Conservation (phyloP, 2,329 filamentous ascomycete species). For the Pseudogymnoascus sp. region DNA sequence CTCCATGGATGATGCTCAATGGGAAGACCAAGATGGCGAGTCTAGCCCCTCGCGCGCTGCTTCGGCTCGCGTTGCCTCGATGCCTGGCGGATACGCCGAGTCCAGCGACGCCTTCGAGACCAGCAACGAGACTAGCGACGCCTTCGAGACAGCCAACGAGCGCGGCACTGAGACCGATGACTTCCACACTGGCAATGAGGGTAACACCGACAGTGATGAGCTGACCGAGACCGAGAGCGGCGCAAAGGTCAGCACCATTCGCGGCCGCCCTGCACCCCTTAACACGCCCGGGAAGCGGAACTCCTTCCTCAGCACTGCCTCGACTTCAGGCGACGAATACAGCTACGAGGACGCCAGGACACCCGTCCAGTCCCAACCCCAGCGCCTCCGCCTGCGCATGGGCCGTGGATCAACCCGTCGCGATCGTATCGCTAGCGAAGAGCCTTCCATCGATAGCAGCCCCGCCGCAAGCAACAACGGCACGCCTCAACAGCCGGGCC, state of each 20-base stretch:
- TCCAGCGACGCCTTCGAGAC: slow-evolving; percentile 69
- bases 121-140: slow-evolving; percentile 66
- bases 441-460: slow-evolving; percentile 50
- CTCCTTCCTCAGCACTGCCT: slow-evolving; percentile 82
- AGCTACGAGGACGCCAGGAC: slow-evolving; percentile 57
- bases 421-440: slow-evolving; percentile 55
- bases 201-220: slow-evolving; percentile 64
- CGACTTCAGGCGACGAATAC: slow-evolving; percentile 73
- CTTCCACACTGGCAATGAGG: slow-evolving; percentile 89
- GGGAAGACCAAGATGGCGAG: slow-evolving; percentile 67
- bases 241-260: slow-evolving; percentile 28
- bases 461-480: slow-evolving; percentile 46
- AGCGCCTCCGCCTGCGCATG: slow-evolving; percentile 64
- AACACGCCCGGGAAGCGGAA: slow-evolving; percentile 48
- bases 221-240: slow-evolving; percentile 76
- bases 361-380: slow-evolving; percentile 54
- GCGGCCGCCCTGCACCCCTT: slow-evolving; percentile 34
- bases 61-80: slow-evolving; percentile 23
- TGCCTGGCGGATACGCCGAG: slow-evolving; percentile 30
- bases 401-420: slow-evolving; percentile 56
- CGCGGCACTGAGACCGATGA: slow-evolving; percentile 82
- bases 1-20: slow-evolving; percentile 71
- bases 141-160: slow-evolving; percentile 53
- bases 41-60: slow-evolving; percentile 49
- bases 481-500: slow-evolving; percentile 45